phyloP scores from a whole-genome alignment of 345 rosid genomes.

The Viola odorata region DNA sequence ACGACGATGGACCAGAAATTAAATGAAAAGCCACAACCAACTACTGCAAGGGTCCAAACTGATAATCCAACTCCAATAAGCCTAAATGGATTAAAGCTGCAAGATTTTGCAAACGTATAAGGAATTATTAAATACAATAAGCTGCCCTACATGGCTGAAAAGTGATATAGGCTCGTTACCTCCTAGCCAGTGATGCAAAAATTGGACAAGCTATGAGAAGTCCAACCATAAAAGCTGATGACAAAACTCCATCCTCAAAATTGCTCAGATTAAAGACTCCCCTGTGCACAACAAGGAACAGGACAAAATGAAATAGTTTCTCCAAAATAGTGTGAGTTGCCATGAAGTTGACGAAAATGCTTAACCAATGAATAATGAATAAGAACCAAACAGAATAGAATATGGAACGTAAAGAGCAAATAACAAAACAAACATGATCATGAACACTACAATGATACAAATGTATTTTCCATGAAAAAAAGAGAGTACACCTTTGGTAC shows the following conservation, averaged over 20 bases:
- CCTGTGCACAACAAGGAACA: constrained; percentile 30
- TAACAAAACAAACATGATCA: no score
- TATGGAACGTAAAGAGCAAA: no score
- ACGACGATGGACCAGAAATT: constrained; percentile 78
- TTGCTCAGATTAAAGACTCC: constrained; percentile 76
- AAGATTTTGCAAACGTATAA: constrained; percentile 18
- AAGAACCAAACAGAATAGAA: no score
- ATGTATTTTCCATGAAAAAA: no score
- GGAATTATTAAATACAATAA: not conserved
- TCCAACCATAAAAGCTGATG: constrained; percentile 99
- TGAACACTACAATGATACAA: no score
- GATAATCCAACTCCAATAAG: constrained; percentile 90
- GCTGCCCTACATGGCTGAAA: not conserved
- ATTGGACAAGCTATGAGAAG: constrained; percentile 86
- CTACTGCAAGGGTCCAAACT: constrained; percentile 74
- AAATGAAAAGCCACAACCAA: constrained; percentile 80
- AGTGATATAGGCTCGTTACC: constrained; percentile 31
- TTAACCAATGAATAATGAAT: no score
- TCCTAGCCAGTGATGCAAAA: constrained; percentile 84
- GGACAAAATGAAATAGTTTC: not conserved
- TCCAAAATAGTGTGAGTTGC: not conserved
- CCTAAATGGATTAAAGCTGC: constrained; percentile 86
- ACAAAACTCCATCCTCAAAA: constrained; percentile 82
- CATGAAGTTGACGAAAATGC: no score
- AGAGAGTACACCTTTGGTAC: no score